A percentile compares a stretch with the other conserved stretches of the same genome.
phyloP scores from a whole-genome alignment of 352 stramenopile species.

The Phytopythium boreale region DNA sequence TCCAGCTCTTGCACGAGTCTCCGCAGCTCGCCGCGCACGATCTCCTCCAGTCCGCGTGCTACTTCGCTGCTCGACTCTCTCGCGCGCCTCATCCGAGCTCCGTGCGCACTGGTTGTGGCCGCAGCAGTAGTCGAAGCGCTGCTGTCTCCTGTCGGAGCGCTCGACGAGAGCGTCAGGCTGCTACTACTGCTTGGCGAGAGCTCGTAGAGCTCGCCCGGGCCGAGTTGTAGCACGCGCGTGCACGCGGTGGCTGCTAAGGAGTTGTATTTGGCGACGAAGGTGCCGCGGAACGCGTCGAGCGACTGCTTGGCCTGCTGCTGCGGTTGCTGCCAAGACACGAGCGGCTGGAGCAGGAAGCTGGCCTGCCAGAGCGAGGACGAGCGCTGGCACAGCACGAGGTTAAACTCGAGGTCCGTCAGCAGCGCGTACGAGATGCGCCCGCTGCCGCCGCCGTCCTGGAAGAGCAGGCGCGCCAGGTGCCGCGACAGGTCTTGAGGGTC shows the following conservation, averaged over 20 bases:
- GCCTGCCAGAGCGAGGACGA: slow-evolving; percentile 38
- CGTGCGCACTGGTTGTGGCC: neutral
- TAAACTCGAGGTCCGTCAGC: slow-evolving; percentile 58
- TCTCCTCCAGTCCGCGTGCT: slow-evolving; percentile 27
- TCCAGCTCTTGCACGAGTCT: slow-evolving; percentile 51
- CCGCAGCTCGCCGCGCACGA: slow-evolving; percentile 43
- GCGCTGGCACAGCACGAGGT: slow-evolving; percentile 42
- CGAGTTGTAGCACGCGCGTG: slow-evolving; percentile 38
- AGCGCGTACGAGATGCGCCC: slow-evolving; percentile 31
- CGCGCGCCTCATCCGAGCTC: neutral
- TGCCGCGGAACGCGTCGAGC: slow-evolving; percentile 29
- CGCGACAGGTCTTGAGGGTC: slow-evolving; percentile 15
- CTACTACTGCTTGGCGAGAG: slow-evolving; percentile 11
- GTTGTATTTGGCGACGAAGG: slow-evolving; percentile 64
- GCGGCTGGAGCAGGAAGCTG: slow-evolving; percentile 50
- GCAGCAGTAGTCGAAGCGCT: neutral
- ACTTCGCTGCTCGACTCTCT: neutral
- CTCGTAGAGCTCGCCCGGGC: slow-evolving; percentile 25
- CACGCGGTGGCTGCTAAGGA: slow-evolving; percentile 27
- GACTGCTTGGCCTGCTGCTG: slow-evolving; percentile 5
- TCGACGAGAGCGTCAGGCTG: neutral
- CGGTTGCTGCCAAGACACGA: slow-evolving; percentile 15
- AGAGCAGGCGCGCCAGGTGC: slow-evolving; percentile 13
- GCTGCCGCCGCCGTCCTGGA: slow-evolving; percentile 42
- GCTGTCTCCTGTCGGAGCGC: neutral